These are phyloP conservation scores for Termitomyces sp. DNA, from an alignment of 768 basidiomycete genomes.

Conservation along the genomic window DNA sequence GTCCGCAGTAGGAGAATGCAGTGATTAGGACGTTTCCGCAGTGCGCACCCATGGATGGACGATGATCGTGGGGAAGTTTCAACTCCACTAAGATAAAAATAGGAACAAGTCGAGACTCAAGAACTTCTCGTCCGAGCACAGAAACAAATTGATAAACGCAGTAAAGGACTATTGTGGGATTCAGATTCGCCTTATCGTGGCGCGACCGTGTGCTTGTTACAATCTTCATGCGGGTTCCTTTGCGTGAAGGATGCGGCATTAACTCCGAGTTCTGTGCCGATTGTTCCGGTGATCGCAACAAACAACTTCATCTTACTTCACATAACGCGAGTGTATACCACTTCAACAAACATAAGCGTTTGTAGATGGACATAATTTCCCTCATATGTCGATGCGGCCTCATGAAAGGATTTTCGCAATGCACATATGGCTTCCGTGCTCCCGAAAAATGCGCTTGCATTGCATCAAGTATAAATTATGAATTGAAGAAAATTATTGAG, in stretches of 20 bases:
- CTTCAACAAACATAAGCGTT: not conserved
- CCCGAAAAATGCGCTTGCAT: not conserved
- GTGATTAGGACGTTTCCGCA: not conserved
- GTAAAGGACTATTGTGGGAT: not conserved
- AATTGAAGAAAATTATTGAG: constrained; percentile 7
- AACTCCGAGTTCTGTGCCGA: not conserved
- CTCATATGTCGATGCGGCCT: not conserved
- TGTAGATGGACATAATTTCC: not conserved
- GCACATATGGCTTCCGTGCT: not conserved
- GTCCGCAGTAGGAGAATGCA: not conserved
- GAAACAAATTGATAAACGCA: not conserved
- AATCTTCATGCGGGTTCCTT: not conserved
- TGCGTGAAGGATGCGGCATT: not conserved
- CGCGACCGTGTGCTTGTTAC: not conserved
- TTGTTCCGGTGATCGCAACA: not conserved
- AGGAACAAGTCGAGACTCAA: not conserved
- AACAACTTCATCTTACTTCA: not conserved
- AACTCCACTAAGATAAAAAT: constrained; percentile 8
- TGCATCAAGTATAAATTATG: not conserved
- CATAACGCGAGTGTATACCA: not conserved
- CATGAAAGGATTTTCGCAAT: not conserved
- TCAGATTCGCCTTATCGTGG: not conserved
- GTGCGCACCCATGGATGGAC: not conserved
- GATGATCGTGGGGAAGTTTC: constrained; percentile 5
- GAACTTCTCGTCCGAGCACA: not conserved